Evolutionary conservation across 176 grass and related monocot genomes (phyloP).

Genomic region (Saccharum officinarum): DNA sequence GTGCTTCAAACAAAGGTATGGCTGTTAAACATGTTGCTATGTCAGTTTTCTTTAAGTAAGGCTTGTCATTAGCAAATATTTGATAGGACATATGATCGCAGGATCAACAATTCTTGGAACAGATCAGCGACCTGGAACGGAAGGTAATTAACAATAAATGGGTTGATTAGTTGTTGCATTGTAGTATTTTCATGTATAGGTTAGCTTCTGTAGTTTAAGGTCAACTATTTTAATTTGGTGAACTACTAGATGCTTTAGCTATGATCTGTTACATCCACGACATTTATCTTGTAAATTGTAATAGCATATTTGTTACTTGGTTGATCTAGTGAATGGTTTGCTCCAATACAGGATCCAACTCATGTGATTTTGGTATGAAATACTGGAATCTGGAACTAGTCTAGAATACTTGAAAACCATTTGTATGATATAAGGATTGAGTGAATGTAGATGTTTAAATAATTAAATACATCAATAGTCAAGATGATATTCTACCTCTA

Average conservation of each 20-base stretch:
- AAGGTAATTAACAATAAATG: conserved; percentile 61
- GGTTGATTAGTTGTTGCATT: neutral
- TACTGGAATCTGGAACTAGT: neutral
- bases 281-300: neutral
- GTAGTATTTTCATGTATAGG: neutral
- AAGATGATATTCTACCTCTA: neutral
- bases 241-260: neutral
- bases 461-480: neutral
- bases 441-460: neutral
- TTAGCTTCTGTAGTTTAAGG: neutral
- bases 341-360: neutral
- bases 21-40: neutral
- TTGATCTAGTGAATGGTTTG: neutral
- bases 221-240: neutral
- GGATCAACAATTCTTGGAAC: conserved; percentile 79
- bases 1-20: conserved; percentile 85
- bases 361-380: neutral
- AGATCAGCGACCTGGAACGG: conserved; percentile 67
- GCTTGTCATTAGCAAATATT: conserved; percentile 11
- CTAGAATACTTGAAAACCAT: neutral
- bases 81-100: conserved; percentile 35
- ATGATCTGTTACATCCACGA: neutral
- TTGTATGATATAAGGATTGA: neutral
- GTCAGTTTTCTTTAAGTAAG: neutral
- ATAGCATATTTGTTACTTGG: neutral